Evolutionary conservation across 768 basidiomycete species (phyloP).

Genomic region (Auricularia cornea): DNA sequence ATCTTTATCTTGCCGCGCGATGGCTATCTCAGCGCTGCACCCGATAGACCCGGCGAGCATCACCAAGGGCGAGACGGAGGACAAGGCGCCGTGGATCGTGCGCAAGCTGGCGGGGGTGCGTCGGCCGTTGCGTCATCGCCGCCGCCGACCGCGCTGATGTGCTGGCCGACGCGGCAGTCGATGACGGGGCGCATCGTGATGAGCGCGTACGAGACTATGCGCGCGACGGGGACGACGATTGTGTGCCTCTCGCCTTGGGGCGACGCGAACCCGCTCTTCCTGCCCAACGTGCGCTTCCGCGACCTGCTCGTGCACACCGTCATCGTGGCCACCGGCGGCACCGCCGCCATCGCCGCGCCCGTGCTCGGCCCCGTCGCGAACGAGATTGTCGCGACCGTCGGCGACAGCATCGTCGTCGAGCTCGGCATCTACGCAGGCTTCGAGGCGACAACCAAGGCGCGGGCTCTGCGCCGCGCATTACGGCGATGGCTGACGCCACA

Average conservation of each 20-base stretch:
- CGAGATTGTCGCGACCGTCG: constrained; percentile 39
- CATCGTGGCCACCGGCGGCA: constrained; percentile 45
- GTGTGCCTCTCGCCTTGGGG: constrained; percentile 62
- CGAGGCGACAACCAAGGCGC: constrained; percentile 36
- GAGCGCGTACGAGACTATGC: constrained; percentile 54
- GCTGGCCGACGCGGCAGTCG: constrained; percentile 28
- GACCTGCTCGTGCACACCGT: constrained; percentile 55
- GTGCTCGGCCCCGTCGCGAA: constrained; percentile 51
- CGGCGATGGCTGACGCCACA: neutral
- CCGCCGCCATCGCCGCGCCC: constrained; percentile 37
- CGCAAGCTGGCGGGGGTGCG: constrained; percentile 56
- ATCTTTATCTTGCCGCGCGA: neutral
- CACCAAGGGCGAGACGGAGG: constrained; percentile 37
- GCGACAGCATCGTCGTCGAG: constrained; percentile 52
- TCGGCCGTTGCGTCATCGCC: too few relatives aligned
- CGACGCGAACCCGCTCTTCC: constrained; percentile 51
- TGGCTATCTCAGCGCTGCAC: constrained; percentile 6
- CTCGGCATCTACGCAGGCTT: constrained; percentile 47
- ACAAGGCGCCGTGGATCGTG: constrained; percentile 52
- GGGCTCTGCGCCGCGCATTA: neutral
- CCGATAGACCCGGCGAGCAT: constrained; percentile 12
- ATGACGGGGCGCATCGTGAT: constrained; percentile 56
- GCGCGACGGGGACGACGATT: constrained; percentile 49
- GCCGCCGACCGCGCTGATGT: neutral
- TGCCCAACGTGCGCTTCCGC: constrained; percentile 57